These are phyloP conservation scores for Hypoxylon sp. DNA, from an alignment of 2,329 filamentous ascomycete species.

Conservation along the genomic window DNA sequence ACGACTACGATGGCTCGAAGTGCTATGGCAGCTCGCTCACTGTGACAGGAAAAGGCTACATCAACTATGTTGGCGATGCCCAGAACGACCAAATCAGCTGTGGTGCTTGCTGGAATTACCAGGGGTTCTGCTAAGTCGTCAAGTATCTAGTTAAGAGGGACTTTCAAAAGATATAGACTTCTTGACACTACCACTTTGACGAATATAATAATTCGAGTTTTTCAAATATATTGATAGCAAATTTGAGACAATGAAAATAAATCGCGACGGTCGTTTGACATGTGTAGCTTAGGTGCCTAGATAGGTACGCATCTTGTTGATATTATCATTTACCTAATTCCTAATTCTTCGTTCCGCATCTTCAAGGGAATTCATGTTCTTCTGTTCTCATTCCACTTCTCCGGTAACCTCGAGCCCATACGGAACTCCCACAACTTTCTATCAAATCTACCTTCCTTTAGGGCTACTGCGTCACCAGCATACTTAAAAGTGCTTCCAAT, in stretches of 20 bases:
- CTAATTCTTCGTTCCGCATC: not conserved
- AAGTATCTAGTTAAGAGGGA: not conserved
- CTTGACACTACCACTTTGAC: not conserved
- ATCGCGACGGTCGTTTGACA: not conserved
- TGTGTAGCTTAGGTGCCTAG: not conserved
- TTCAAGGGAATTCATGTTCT: not conserved
- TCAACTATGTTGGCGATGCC: not conserved
- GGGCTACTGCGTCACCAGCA: slow-evolving; percentile 2
- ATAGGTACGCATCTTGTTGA: not conserved
- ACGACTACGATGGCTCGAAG: slow-evolving; percentile 1
- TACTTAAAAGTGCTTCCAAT: slow-evolving; percentile 7
- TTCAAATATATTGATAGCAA: not conserved
- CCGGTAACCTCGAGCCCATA: slow-evolving; percentile 7
- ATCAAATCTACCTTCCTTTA: slow-evolving; percentile 12
- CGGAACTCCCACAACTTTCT: slow-evolving; percentile 9
- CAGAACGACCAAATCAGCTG: slow-evolving; percentile 8
- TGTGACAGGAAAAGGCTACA: not conserved
- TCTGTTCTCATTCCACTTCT: slow-evolving; percentile 2
- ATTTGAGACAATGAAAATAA: not conserved
- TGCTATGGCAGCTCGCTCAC: not conserved
- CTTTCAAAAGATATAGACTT: not conserved
- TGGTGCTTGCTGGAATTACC: not conserved
- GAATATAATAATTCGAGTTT: not conserved
- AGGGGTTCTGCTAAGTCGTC: not conserved
- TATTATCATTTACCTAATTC: not conserved